These are phyloP conservation scores for Melocanna baccifera DNA, from an alignment of 176 grass and related monocot genomes.

Conservation along the genomic window DNA sequence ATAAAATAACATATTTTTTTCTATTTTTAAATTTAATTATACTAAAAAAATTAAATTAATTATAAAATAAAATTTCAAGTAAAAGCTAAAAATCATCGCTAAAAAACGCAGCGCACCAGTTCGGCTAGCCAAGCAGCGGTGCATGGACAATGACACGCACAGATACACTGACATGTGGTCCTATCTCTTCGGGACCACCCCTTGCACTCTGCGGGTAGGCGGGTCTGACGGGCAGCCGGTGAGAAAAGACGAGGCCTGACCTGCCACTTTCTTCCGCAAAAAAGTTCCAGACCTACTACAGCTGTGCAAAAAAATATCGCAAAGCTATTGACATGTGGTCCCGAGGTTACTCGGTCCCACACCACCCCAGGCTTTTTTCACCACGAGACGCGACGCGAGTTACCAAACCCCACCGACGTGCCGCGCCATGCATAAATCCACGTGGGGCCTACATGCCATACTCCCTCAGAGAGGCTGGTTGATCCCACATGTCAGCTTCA, in stretches of 20 bases:
- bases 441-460: neutral
- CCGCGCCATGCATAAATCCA: neutral
- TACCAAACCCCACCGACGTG: neutral
- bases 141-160: neutral
- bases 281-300: neutral
- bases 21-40: no score
- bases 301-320: neutral
- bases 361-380: neutral
- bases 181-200: neutral
- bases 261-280: neutral
- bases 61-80: no score
- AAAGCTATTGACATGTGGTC: neutral
- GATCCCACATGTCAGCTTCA: neutral
- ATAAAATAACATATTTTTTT: no score
- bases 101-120: neutral
- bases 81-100: no score
- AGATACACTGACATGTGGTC: neutral
- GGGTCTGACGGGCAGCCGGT: neutral
- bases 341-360: fast-evolving
- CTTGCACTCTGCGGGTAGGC: neutral
- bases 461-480: neutral
- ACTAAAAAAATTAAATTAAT: no score
- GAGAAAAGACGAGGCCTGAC: slow-evolving; percentile 20
- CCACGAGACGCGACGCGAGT: neutral
- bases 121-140: neutral